Evolutionary conservation across 2,329 filamentous ascomycete genomes (phyloP).

Genomic region (Geosmithia putterillii): DNA sequence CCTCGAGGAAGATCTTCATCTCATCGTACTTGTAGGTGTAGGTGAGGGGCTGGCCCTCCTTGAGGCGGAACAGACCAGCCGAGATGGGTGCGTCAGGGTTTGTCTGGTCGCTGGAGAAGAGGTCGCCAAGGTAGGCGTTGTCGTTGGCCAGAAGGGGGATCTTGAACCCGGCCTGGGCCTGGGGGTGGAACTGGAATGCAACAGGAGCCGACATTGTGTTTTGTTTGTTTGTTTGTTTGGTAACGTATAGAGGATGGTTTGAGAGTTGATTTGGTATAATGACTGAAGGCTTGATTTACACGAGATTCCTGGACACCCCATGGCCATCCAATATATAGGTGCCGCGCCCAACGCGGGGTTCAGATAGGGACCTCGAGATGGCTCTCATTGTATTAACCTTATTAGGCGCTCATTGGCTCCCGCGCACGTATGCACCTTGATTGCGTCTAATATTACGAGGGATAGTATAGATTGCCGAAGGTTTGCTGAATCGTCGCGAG

Average conservation of each 20-base stretch:
- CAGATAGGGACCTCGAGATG: no score
- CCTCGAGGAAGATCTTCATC: constrained; percentile 63
- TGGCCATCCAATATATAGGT: no score
- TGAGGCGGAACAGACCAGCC: constrained; percentile 53
- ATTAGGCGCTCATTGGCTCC: background rate
- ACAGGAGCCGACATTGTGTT: no score
- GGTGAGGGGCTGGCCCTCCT: constrained; percentile 53
- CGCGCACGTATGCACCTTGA: background rate
- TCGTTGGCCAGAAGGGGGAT: constrained; percentile 55
- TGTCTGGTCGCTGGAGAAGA: constrained; percentile 41
- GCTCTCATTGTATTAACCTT: background rate
- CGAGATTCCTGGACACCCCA: no score
- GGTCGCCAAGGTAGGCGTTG: constrained; percentile 55
- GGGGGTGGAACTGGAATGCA: constrained; percentile 38
- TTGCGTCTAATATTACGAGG: background rate
- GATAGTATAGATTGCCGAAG: background rate
- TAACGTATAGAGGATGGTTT: background rate
- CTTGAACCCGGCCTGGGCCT: constrained; percentile 48
- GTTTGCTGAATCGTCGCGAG: background rate
- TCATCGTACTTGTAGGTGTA: constrained; percentile 62
- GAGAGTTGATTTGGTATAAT: background rate
- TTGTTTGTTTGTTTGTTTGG: background rate
- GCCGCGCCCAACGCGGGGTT: no score
- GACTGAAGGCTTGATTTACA: no score
- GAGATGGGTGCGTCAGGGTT: constrained; percentile 44